Base-by-base conservation (phyloP, 441 rosid species). In the Pelargonium australe region DNA sequence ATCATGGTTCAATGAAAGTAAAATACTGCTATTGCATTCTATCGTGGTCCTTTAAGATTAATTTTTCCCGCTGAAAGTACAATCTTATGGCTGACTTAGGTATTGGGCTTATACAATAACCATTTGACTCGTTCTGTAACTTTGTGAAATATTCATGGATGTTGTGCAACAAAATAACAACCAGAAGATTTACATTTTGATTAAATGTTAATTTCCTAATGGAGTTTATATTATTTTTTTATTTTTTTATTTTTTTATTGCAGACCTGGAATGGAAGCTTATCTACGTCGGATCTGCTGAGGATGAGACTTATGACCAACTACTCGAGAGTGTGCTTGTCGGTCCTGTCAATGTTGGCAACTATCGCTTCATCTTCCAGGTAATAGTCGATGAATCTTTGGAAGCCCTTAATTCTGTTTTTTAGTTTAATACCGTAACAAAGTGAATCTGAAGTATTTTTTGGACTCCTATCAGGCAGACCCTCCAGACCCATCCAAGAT, bases 261-360 rank as follows among this genome's bases (percentile, higher is more conserved):
- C 81, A 85, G 86, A 89, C 83, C 74, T 88, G 78, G 95, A 86
- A 67, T 87, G 95, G 95, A 89, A 89, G 76, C 90, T 89, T 31
- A 86, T 84, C 41, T 89, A 89, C 14, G 95, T 89, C 25, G 95
- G 95, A 51, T 89, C 95, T 70, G 95, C 95, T 17, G 91, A 89
- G 78, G 91, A 89, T 13, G 95, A 89, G 70, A 85, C 95, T 2
- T 87, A 81, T 61, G 95, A 89, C 73, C 95, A 89, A 71, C 78
- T 79, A n/a, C 68, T 89, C 66, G 90, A 89, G 72, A 86, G 95
- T 66, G 88, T 88, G 45, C 88, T 86, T 63, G 95, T 88, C 63
- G 95, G 95, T 65, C 95, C 95, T 53, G 88, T 88, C 68, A 86
- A 88, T 65, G 83, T 85, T 73, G 95, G 95, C 64, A 89, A 89